Conservation (phyloP, 2,329 filamentous ascomycete genomes). For the Meredithiella fracta region DNA sequence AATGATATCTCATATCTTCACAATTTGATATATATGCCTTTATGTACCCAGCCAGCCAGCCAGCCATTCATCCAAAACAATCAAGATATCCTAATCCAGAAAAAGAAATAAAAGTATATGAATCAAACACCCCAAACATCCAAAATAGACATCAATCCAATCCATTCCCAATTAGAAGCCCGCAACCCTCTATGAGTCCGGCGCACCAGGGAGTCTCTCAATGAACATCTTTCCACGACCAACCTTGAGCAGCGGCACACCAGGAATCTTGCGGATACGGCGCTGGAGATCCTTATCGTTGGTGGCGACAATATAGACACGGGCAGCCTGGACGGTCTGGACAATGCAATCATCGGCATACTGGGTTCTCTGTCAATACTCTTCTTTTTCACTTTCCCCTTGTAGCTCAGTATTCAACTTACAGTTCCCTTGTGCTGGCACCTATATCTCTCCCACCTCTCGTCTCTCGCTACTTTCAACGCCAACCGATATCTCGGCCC, state of each 20-base stretch:
- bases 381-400: not conserved
- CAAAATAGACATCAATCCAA: too few species aligned
- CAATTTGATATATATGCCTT: too few species aligned
- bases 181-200: conserved; percentile 29
- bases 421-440: conserved; percentile 73
- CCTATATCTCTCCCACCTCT: conserved; percentile 67
- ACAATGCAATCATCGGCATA: conserved; percentile 75
- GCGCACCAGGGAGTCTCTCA: conserved; percentile 74
- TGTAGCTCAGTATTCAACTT: not conserved
- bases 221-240: conserved; percentile 86
- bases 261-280: conserved; percentile 54
- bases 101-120: too few species aligned
- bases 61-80: too few species aligned
- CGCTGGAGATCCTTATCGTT: conserved; percentile 69
- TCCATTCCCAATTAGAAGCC: not conserved
- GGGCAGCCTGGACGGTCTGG: conserved; percentile 54
- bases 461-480: conserved; percentile 70
- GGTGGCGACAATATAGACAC: conserved; percentile 64
- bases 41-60: too few species aligned
- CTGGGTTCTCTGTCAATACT: not conserved
- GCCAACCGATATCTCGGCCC: conserved; percentile 80
- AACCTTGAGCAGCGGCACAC: conserved; percentile 62
- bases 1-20: too few species aligned
- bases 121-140: too few species aligned
- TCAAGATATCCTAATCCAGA: too few species aligned